These are phyloP conservation scores for Mortierella sp. DNA, from an alignment of 371 early-diverging fungal species.

Conservation along the genomic window DNA sequence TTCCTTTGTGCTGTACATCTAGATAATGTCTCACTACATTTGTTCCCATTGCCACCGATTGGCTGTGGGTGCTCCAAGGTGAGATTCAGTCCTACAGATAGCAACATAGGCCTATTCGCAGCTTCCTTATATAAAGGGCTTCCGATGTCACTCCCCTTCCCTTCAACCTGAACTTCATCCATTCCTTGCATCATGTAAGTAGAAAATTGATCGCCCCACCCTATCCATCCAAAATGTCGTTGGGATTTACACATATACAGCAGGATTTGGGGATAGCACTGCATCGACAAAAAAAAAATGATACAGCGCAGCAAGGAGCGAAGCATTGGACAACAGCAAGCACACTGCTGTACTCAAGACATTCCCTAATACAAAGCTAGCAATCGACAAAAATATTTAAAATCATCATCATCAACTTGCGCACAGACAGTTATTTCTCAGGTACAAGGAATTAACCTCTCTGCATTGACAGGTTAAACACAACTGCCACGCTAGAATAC, in stretches of 20 bases:
- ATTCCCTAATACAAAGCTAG: too few species aligned
- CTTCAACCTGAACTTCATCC: neutral
- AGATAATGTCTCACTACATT: neutral
- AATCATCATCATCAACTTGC: too few species aligned
- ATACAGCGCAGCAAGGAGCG: too few species aligned
- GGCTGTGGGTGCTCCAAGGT: neutral
- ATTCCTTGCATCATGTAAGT: constrained; percentile 15
- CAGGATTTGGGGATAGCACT: too few species aligned
- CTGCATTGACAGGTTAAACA: constrained; percentile 28
- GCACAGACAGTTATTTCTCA: too few species aligned
- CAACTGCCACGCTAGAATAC: constrained; percentile 14
- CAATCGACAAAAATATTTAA: too few species aligned
- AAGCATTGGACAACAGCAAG: too few species aligned
- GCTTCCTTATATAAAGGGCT: neutral
- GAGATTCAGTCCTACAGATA: too few species aligned
- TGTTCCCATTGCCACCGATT: neutral
- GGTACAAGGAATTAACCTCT: too few species aligned
- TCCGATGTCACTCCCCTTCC: neutral
- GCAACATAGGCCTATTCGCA: neutral
- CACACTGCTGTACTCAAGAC: too few species aligned
- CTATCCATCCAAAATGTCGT: neutral
- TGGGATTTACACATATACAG: too few species aligned
- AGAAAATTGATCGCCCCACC: neutral
- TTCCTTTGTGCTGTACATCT: neutral
- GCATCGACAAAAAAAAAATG: too few species aligned